Conservation (phyloP, 345 rosid species). For the Physaria fendleri region DNA sequence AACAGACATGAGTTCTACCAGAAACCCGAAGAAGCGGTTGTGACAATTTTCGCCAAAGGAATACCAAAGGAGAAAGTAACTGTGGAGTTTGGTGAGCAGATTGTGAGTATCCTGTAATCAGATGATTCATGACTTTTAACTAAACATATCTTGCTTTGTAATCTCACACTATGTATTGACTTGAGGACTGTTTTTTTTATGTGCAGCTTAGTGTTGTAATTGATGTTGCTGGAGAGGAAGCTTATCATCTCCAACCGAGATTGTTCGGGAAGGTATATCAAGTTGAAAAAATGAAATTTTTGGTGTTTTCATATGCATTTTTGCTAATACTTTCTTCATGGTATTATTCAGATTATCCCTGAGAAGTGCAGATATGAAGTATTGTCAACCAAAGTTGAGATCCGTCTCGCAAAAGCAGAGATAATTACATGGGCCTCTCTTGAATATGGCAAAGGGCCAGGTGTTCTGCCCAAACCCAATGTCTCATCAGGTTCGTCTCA, state of each 20-base stretch:
- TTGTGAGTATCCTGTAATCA: constrained; percentile 37
- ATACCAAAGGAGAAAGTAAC: constrained; percentile 33
- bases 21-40: constrained; percentile 57
- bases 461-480: constrained; percentile 35
- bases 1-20: constrained; percentile 75
- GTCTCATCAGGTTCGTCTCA: constrained; percentile 47
- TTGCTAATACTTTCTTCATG: constrained; percentile 6
- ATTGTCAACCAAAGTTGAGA: no score
- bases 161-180: neutral
- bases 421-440: constrained; percentile 53
- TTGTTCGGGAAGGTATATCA: constrained; percentile 60
- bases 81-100: constrained; percentile 73
- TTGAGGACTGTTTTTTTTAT: neutral
- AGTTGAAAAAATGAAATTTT: neutral
- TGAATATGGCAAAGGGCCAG: constrained; percentile 41
- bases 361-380: no score
- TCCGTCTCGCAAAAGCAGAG: no score
- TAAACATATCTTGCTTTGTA: neutral
- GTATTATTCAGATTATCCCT: no score
- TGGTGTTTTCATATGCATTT: neutral
- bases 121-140: no score
- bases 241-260: no score
- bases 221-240: constrained; percentile 47
- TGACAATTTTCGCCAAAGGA: constrained; percentile 67
- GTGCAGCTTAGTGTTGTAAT: constrained; percentile 64